Conservation (phyloP, 352 stramenopile genomes). For the Globisporangium megalacanthum region DNA sequence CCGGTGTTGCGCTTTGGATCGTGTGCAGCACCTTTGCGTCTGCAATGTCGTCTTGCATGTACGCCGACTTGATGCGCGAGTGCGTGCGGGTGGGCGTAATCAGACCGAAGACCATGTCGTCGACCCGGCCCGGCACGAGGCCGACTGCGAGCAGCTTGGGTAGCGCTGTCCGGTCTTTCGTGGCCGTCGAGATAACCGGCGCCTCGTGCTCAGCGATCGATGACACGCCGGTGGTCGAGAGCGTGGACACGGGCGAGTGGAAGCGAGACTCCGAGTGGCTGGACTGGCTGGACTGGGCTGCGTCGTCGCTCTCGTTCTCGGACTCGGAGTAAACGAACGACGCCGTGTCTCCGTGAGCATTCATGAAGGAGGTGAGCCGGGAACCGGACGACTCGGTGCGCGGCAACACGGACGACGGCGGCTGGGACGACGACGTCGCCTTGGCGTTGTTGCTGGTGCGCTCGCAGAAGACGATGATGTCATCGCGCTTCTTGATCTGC, state of each 20-base stretch:
- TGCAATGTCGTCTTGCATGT: conserved; percentile 30
- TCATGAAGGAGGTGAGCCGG: not conserved
- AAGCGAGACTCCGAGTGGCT: too few species aligned
- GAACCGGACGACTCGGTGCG: not conserved
- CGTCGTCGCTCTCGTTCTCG: not conserved
- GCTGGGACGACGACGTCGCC: not conserved
- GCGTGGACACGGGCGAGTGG: not conserved
- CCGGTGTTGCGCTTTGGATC: conserved; percentile 22
- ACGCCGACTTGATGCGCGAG: conserved; percentile 27
- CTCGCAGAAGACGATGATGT: conserved; percentile 31
- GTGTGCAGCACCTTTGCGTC: conserved; percentile 22
- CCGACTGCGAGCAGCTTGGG: conserved; percentile 37
- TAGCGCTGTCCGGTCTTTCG: not conserved
- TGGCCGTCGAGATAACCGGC: not conserved
- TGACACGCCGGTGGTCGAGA: not conserved
- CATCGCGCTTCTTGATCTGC: conserved; percentile 24
- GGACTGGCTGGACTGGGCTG: too few species aligned
- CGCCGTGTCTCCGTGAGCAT: not conserved
- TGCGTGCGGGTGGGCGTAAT: conserved; percentile 26
- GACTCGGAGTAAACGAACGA: not conserved
- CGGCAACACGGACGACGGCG: too few species aligned
- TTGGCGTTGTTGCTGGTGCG: not conserved
- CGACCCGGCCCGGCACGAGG: conserved; percentile 30
- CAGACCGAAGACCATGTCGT: conserved; percentile 50
- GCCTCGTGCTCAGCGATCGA: not conserved